Evolutionary conservation across 495 filamentous ascomycete genomes (phyloP).

Genomic region (Hypomontagnella submonticulosa): DNA sequence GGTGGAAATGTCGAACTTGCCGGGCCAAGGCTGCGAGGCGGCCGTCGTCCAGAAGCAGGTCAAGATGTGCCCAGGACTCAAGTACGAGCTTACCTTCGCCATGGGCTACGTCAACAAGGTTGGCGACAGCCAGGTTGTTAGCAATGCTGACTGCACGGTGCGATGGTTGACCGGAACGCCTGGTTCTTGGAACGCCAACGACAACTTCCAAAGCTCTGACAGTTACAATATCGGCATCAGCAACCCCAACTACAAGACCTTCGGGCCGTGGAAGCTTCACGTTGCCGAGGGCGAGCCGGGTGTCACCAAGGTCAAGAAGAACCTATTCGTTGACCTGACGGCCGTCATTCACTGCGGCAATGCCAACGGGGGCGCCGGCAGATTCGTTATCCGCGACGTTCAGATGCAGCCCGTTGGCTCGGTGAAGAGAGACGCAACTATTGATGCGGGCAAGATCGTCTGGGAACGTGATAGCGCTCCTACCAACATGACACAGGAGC

Average conservation of each 20-base stretch:
- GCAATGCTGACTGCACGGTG: constrained; percentile 27
- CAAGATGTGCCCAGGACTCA: constrained; percentile 21
- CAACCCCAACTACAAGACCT: constrained; percentile 25
- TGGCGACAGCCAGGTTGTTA: constrained; percentile 9
- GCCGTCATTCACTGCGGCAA: constrained; percentile 23
- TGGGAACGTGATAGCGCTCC: constrained; percentile 3
- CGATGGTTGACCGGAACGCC: constrained; percentile 25
- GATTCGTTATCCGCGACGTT: constrained; percentile 10
- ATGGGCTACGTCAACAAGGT: constrained; percentile 28
- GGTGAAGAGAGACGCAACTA: background rate
- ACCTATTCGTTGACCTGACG: constrained; percentile 20
- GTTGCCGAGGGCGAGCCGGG: constrained; percentile 8
- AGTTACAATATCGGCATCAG: constrained; percentile 16
- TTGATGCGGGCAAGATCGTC: background rate
- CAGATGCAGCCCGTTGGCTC: constrained; percentile 12
- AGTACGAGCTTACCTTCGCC: constrained; percentile 21
- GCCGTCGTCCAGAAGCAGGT: constrained; percentile 23
- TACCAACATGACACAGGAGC: constrained; percentile 11
- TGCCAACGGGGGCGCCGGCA: constrained; percentile 3
- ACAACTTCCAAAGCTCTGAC: constrained; percentile 14
- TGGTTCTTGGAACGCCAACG: constrained; percentile 10
- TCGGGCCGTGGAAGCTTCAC: constrained; percentile 12
- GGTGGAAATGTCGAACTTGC: constrained; percentile 20
- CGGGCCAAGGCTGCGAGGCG: constrained; percentile 10
- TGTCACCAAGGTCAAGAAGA: constrained; percentile 22